A percentile compares a stretch with the other conserved stretches of the same genome.
phyloP scores from a whole-genome alignment of 108 stramenopile species.

The Fistulifera pelliculosa region DNA sequence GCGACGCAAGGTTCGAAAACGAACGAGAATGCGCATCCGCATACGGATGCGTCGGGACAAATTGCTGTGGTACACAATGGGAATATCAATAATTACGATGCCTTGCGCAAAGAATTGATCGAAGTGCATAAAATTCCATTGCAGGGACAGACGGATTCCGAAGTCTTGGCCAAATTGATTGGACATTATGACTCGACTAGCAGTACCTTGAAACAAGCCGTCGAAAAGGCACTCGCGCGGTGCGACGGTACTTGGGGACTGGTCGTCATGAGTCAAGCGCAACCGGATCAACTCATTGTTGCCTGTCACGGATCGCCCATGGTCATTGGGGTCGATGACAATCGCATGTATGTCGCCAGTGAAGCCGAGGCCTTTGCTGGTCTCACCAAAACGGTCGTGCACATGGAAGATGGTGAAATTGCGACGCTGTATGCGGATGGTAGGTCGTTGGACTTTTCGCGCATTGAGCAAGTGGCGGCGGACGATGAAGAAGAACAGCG shows the following conservation, averaged over 20 bases:
- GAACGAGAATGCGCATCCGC: slow-evolving; percentile 98
- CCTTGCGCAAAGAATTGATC: slow-evolving; percentile 75
- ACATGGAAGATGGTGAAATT: slow-evolving; percentile 98
- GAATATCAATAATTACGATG: slow-evolving; percentile 91
- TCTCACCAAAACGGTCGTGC: slow-evolving; percentile 96
- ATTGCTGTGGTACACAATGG: slow-evolving; percentile 98
- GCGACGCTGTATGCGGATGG: slow-evolving; percentile 90
- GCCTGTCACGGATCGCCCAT: slow-evolving; percentile 98
- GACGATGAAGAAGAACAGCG: slow-evolving; percentile 77
- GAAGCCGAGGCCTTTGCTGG: slow-evolving; percentile 97
- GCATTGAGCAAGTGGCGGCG: slow-evolving; percentile 87
- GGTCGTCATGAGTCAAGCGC: slow-evolving; percentile 68
- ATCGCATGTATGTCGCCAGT: slow-evolving; percentile 90
- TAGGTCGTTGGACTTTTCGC: slow-evolving; percentile 76
- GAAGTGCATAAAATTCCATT: slow-evolving; percentile 75
- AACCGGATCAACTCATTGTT: slow-evolving; percentile 90
- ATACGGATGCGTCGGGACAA: slow-evolving; percentile 84
- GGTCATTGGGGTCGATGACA: slow-evolving; percentile 90
- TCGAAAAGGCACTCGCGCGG: slow-evolving; percentile 66
- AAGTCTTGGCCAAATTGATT: slow-evolving; percentile 96
- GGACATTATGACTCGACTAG: slow-evolving; percentile 58
- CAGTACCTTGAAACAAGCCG: slow-evolving; percentile 51
- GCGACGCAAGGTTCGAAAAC: slow-evolving; percentile 99
- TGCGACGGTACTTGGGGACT: slow-evolving; percentile 97
- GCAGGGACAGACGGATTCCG: slow-evolving; percentile 94